Base-by-base conservation (phyloP, 2,329 filamentous ascomycete genomes). In the Talaromyces sp. region DNA sequence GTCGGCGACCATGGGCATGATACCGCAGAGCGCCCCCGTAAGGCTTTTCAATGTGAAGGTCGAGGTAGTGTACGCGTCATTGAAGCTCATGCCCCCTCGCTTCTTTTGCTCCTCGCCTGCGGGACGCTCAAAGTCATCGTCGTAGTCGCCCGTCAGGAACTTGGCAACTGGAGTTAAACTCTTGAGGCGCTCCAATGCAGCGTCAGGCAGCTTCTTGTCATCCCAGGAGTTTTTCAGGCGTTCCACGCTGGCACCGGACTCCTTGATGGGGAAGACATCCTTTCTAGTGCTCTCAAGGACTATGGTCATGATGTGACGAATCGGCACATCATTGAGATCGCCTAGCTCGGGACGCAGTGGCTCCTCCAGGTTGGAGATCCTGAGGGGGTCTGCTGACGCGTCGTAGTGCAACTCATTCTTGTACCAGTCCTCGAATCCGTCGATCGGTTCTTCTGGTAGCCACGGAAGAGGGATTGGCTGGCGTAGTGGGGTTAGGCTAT, bases 1-100 rank as follows among this genome's bases (percentile, higher is more conserved):
- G 42, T 81, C 78, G 2, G 71, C 75, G 2, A 79, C 70, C 10
- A 81, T 63, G 0, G 79, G 78, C 0, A 70, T 71, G n/a, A 79
- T 65, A 5, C 79, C 79, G 52, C 79, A 81, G 7, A 80, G 61
- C 8, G 76, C 77, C 4, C 73, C 78, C 0, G 72, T 70, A 14
- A 81, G 59, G 59, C 77, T 79, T 66, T 81, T 81, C 31, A 80
- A 68, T 0, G 79, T 81, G 40, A 80, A 80, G 0, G 79, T 80
- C 3, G 73, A 71, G 0, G 78, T 71, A 0, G 79, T 80, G 53
- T 76, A 74, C 2, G 74, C 78, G 33, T 74, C 70, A 23, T 75
- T 77, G 14, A 75, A 78, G 55, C 70, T 78, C 57, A 81, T 69
- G 9, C 79, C 79, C 31, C 79, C 79, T 56, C 73, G 76, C 0